Evolutionary conservation across 2,329 filamentous ascomycete species (phyloP).

Genomic region (Lizonia empirigonia): DNA sequence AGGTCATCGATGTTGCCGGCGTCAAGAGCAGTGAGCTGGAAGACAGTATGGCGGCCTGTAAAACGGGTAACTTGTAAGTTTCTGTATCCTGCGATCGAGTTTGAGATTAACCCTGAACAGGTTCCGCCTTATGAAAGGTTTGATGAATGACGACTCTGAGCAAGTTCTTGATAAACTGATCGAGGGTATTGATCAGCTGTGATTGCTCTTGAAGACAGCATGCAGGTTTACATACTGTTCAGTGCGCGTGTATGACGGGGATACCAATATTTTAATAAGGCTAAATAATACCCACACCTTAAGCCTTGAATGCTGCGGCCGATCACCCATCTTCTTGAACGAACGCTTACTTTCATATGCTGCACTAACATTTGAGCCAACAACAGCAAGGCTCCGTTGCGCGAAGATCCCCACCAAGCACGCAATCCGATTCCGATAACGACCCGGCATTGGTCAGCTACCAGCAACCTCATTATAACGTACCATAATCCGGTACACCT

Average conservation of each 20-base stretch:
- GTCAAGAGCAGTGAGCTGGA: slow-evolving; percentile 82
- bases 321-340: neutral
- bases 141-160: slow-evolving; percentile 35
- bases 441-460: slow-evolving; percentile 3
- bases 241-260: neutral
- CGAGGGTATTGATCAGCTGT: slow-evolving; percentile 53
- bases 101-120: slow-evolving; percentile 25
- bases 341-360: neutral
- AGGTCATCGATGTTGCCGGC: slow-evolving; percentile 79
- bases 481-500: neutral
- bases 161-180: slow-evolving; percentile 48
- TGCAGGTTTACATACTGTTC: neutral
- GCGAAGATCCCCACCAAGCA: slow-evolving; percentile 15
- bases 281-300: neutral
- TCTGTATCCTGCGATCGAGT: neutral
- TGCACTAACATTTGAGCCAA: slow-evolving; percentile 4
- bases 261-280: neutral
- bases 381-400: slow-evolving; percentile 8
- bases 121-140: slow-evolving; percentile 28
- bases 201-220: neutral
- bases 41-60: slow-evolving; percentile 55
- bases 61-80: slow-evolving; percentile 44
- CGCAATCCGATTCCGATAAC: slow-evolving; percentile 13
- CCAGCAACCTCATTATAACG: slow-evolving; percentile 1
- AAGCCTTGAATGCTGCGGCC: neutral